phyloP scores from a whole-genome alignment of 225 moss, liverwort and hornwort species.

The Neckera pumila region DNA sequence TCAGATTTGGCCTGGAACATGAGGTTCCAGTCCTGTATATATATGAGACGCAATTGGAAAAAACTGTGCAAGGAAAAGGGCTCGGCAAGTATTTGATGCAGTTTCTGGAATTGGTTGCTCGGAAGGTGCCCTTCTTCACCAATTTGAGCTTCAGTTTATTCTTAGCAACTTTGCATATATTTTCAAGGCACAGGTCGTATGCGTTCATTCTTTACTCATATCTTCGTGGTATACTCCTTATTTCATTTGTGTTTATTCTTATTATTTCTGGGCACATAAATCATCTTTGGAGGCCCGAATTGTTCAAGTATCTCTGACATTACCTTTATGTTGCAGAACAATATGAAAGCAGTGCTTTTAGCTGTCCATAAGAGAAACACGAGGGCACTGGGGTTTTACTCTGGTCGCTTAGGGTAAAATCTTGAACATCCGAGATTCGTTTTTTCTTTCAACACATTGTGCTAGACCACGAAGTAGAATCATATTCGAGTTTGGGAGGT shows the following conservation, averaged over 20 bases:
- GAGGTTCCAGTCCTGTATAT: slow-evolving; percentile 82
- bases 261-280: neutral
- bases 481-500: neutral
- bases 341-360: slow-evolving; percentile 78
- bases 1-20: slow-evolving; percentile 82
- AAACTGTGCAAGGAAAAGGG: slow-evolving; percentile 74
- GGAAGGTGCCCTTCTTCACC: slow-evolving; percentile 44
- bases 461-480: neutral
- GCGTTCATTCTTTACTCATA: neutral
- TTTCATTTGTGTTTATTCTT: neutral
- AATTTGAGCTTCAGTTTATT: neutral
- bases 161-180: neutral
- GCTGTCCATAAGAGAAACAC: slow-evolving; percentile 88
- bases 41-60: slow-evolving; percentile 90
- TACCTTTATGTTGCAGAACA: slow-evolving; percentile 41
- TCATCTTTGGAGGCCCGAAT: neutral
- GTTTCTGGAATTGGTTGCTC: slow-evolving; percentile 83
- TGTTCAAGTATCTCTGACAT: neutral
- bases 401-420: slow-evolving; percentile 56
- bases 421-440: neutral
- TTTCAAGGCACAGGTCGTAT: neutral
- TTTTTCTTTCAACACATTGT: neutral
- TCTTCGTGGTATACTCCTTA: neutral
- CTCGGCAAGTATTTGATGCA: slow-evolving; percentile 93
- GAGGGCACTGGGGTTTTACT: slow-evolving; percentile 68